Percentiles rank a stretch among this genome's conserved stretches.
These are phyloP conservation scores for Exophiala spinifera DNA, from an alignment of 2,329 filamentous ascomycete species.

Conservation along the genomic window DNA sequence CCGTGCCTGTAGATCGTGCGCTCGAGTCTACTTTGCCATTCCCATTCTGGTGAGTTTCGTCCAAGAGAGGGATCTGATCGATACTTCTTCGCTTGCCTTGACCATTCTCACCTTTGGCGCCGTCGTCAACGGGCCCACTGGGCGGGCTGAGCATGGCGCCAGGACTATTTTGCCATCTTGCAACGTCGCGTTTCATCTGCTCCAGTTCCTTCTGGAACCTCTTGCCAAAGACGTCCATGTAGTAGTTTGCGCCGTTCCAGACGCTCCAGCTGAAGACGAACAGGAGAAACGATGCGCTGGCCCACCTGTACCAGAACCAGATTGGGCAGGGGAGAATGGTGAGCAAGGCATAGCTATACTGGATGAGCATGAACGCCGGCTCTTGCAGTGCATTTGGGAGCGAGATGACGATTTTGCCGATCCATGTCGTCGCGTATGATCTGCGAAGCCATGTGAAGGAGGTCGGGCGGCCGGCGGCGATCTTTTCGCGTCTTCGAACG, in stretches of 20 bases:
- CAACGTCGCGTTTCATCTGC: slow-evolving; percentile 79
- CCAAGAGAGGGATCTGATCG: slow-evolving; percentile 26
- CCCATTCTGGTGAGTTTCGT: slow-evolving; percentile 18
- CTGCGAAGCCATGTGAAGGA: slow-evolving; percentile 96
- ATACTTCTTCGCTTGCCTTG: slow-evolving; percentile 20
- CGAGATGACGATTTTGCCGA: slow-evolving; percentile 78
- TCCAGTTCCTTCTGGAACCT: slow-evolving; percentile 96
- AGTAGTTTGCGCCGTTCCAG: slow-evolving; percentile 95
- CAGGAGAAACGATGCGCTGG: slow-evolving; percentile 72
- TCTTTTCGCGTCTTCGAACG: slow-evolving; percentile 89
- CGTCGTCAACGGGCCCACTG: slow-evolving; percentile 7
- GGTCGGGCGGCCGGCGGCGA: slow-evolving; percentile 89
- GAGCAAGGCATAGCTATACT: slow-evolving; percentile 83
- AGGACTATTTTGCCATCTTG: slow-evolving; percentile 73
- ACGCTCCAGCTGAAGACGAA: slow-evolving; percentile 90
- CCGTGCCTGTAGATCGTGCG: slow-evolving; percentile 10
- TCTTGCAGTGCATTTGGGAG: slow-evolving; percentile 77
- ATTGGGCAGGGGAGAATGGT: slow-evolving; percentile 94
- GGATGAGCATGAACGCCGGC: slow-evolving; percentile 90
- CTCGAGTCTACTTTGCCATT: slow-evolving; percentile 7
- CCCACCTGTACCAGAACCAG: slow-evolving; percentile 88
- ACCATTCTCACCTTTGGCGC: neutral
- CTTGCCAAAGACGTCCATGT: slow-evolving; percentile 96
- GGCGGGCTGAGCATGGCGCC: slow-evolving; percentile 22
- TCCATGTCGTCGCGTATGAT: slow-evolving; percentile 84